Base-by-base conservation (phyloP, 257 asterid genomes). In the Fraxinus americana region DNA sequence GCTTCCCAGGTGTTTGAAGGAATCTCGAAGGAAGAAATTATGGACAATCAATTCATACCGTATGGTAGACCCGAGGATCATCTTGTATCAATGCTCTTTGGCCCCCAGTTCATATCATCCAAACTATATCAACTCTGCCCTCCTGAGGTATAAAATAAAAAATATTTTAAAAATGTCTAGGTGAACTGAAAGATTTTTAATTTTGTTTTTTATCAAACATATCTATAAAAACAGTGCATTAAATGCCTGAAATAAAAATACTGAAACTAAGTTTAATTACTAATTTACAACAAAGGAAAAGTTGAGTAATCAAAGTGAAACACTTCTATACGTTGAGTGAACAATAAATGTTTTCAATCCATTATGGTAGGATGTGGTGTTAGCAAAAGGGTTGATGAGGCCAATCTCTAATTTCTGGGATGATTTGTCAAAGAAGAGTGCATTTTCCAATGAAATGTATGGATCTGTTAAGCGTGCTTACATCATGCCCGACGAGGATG, bases 401-500 rank as follows among this genome's bases (percentile, higher is more conserved):
- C 80, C 89, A 71, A 77, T 82, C 63, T 86, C 91, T 32, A 41
- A 82, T 32, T 85, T 91, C 30, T 0, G 45, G 2, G 89, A 79
- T 23, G 91, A 88, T 63, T 65, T 91, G 59, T 81, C 87, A 0
- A 83, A 80, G 68, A 78, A 48, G 61, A 75, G 78, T 9, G 52
- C 80, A 14, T 91, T 89, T 41, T 77, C 86, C 0, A 43, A 83
- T 30, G 70, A 88, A 80, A 43, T 83, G 11, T 91, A 17, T 72
- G 94, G 90, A 63, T 89, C 94, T 0, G 89, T 89, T 32, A 85
- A 79, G 81, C 79, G 80, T 79, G 85, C 76, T 0, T 91, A 72
- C 61, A 73, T 83, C n/a, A 73, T 86, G 48, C 84, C 92, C 78
- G 5, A 35, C 0, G 70, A 86, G 48, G 96, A 91, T 38, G 71